Percentiles rank a stretch among this genome's conserved stretches.
These are phyloP conservation scores for Ettlia oleoabundans DNA, from an alignment of 139 green algal genomes.

Conservation along the genomic window DNA sequence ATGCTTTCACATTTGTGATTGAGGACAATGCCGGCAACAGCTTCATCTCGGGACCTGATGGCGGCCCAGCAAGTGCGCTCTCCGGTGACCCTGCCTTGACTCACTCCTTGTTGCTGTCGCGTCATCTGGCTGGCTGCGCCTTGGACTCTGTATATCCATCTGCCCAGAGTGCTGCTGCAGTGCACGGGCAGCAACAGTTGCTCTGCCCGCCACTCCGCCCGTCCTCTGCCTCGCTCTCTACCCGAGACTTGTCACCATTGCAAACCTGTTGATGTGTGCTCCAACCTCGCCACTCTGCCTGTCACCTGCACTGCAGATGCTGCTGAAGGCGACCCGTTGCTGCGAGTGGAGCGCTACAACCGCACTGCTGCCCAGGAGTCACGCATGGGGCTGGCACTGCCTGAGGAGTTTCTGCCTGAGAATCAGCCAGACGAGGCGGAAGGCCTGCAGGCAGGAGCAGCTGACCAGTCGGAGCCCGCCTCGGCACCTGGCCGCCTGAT, in stretches of 20 bases:
- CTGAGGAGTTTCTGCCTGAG: constrained; percentile 6
- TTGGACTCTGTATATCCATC: no score
- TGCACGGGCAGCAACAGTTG: no score
- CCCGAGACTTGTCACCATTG: background rate
- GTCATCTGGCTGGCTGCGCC: no score
- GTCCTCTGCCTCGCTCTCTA: background rate
- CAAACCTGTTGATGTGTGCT: no score
- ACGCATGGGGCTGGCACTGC: constrained; percentile 30
- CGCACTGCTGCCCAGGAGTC: constrained; percentile 49
- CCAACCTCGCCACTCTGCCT: no score
- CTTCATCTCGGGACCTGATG: constrained; percentile 8
- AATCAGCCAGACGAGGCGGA: background rate
- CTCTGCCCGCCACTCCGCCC: no score
- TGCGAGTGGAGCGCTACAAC: constrained; percentile 44
- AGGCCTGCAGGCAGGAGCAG: background rate
- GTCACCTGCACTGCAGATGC: constrained; percentile 61
- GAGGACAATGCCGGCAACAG: constrained; percentile 70
- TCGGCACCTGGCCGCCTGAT: constrained; percentile 18
- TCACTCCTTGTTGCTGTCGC: no score
- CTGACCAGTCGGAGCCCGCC: background rate
- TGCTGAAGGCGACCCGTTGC: constrained; percentile 34
- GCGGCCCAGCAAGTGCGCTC: constrained; percentile 13
- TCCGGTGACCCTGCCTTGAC: background rate
- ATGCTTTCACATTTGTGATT: constrained; percentile 65
- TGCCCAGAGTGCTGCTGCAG: no score